A percentile compares a stretch with the other conserved stretches of the same genome.
Conservation (phyloP, 2,329 filamentous ascomycete genomes). For the Beauveria sp. region DNA sequence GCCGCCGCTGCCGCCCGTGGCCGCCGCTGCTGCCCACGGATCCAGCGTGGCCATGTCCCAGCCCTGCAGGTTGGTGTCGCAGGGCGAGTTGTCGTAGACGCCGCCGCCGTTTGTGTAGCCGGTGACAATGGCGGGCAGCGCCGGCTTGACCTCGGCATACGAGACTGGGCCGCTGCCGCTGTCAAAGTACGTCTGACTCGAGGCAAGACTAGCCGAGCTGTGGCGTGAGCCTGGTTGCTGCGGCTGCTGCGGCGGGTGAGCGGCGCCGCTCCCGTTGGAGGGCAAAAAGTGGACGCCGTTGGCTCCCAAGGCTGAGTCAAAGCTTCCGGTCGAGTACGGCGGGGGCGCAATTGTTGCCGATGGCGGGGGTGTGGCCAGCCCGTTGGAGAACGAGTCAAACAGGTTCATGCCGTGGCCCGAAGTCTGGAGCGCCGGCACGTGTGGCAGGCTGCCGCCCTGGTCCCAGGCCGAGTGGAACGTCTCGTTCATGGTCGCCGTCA, state of each 20-base stretch:
- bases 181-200: slow-evolving; percentile 26
- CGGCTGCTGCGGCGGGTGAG: not conserved
- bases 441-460: slow-evolving; percentile 22
- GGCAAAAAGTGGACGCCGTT: slow-evolving; percentile 25
- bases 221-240: slow-evolving; percentile 13
- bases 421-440: slow-evolving; percentile 26
- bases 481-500: slow-evolving; percentile 50
- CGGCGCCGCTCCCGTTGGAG: slow-evolving; percentile 18
- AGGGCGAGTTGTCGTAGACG: slow-evolving; percentile 27
- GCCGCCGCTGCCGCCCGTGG: slow-evolving; percentile 10
- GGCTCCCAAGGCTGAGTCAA: slow-evolving; percentile 30
- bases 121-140: slow-evolving; percentile 21
- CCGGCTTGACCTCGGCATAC: slow-evolving; percentile 27
- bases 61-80: slow-evolving; percentile 25
- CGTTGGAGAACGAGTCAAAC: slow-evolving; percentile 43
- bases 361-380: slow-evolving; percentile 49
- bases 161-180: slow-evolving; percentile 19
- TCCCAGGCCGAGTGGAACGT: slow-evolving; percentile 45
- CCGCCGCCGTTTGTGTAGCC: slow-evolving; percentile 26
- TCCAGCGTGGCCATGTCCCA: slow-evolving; percentile 32
- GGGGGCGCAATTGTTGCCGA: slow-evolving; percentile 40
- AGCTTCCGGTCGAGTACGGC: slow-evolving; percentile 37
- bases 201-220: slow-evolving; percentile 15
- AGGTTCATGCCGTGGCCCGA: slow-evolving; percentile 30
- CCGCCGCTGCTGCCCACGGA: slow-evolving; percentile 22